These are phyloP conservation scores for Eucalyptus decipiens DNA, from an alignment of 345 rosid genomes.

Conservation along the genomic window DNA sequence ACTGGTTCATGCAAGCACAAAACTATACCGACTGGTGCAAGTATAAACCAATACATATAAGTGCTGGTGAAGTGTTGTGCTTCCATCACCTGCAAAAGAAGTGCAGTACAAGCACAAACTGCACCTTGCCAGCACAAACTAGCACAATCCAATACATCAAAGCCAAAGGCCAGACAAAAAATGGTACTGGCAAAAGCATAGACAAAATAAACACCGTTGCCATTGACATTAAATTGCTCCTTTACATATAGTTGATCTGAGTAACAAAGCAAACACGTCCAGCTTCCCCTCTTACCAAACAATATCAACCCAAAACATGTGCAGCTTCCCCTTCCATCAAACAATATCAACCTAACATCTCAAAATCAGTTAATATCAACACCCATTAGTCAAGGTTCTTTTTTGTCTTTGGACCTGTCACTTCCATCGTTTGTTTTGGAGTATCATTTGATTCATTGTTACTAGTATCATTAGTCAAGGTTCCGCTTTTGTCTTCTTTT, in stretches of 20 bases:
- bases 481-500: background rate
- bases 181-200: background rate
- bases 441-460: background rate
- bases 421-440: background rate
- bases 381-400: background rate
- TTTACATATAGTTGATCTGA: background rate
- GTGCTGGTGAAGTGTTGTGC: background rate
- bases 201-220: background rate
- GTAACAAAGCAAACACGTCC: background rate
- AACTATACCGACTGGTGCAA: background rate
- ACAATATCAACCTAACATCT: background rate
- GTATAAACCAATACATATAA: too few relatives aligned
- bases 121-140: background rate
- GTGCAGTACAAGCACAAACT: background rate
- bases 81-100: background rate
- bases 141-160: background rate
- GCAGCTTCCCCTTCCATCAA: background rate
- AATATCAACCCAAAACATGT: background rate
- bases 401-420: background rate
- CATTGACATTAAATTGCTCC: background rate
- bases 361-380: background rate
- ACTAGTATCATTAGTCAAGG: background rate
- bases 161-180: background rate
- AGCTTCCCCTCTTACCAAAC: background rate
- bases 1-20: background rate